Evolutionary conservation across 2,329 filamentous ascomycete species (phyloP), one percentile per base, ranked within the genome.

Genomic region (Alternaria arborescens): DNA sequence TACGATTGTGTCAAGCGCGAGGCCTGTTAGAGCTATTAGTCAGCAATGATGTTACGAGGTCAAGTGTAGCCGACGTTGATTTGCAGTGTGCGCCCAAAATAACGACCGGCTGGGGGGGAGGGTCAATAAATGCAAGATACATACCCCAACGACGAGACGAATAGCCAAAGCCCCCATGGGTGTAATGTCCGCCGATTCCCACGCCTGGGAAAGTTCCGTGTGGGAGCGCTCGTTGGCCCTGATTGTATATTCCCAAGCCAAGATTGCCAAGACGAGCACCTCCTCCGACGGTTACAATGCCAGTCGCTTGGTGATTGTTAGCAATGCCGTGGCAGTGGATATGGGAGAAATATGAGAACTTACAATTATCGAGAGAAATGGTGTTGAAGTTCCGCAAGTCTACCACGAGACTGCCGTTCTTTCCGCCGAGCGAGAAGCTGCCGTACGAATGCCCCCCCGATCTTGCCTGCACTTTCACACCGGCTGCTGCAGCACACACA

Each of bases 361-460:
- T 58, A 54, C 56, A 47, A 8, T 55, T 59, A 47, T 83, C 75
- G n/a, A 83, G 54, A 65, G 82, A 79, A 10, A 84, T 75, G 1
- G 6, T 20, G 11, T 59, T 59, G 34, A 59, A 55, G 12, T 59
- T 59, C 1, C 30, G 56, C 36, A 59, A 7, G 32, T 59, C 56
- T 8, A 59, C 34, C 10, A 82, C 74, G 52, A 84, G 65, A 55
- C 78, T 77, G 8, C 81, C 81, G 52, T 83, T 72, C 65, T 80
- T 73, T 4, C 81, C 82, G 11, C 81, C 81, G 1, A 82, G 76
- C 0, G 80, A 80, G 52, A 79, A 80, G 0, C 80, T 80, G 0
- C 77, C 86, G 60, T 87, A 89, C 0, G 86, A 88, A 66, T 89
- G 87, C 0, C 87, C 87, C 5, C 87, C 87, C 2, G 85, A 86